Evolutionary conservation across 2,329 filamentous ascomycete genomes (phyloP), one percentile per base, ranked within the genome.

Genomic region (Ceratocystiopsis brevicomis): DNA sequence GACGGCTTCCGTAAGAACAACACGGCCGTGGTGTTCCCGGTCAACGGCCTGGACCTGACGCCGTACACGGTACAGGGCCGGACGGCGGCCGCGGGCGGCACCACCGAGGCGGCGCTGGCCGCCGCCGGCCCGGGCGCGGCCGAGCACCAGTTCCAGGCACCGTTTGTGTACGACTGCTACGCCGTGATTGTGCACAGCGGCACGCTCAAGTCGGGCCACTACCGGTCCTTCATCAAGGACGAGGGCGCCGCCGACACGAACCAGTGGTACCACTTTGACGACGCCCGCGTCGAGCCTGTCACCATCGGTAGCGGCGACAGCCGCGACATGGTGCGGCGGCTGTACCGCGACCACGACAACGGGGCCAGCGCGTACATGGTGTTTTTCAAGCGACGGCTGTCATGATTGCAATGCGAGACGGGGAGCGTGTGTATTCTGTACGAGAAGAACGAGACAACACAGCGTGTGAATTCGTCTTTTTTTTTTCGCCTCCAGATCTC

Each of bases 131-230:
- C n/a, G n/a, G n/a, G n/a, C 11, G 61, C 62, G 14, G 42, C 43
- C 14, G 48, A 47, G 17, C 38, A 46, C 12, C 43, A 42, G 32
- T 67, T 69, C 45, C 51, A 53, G 3, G 61, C 59, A 1, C 78
- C 81, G 0, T 85, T 81, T 54, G 63, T 66, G 6, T 98, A 95
- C 58, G 80, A 93, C 54, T 78, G 82, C 42, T 95, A 93, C 56
- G 88, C 78, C 2, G 80, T 95, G 8, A 73, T 92, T 43, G 69
- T 81, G 48, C 87, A 95, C 57, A 87, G 87, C 18, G 62, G 63
- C 1, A 75, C 68, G 1, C 65, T 81, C 42, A 71, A 73, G 35
- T 73, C 72, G 41, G 87, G 87, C 0, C 87, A 95, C 59, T 95
- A 95, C 57, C 78, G 79, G 43, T 71, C 77, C 4, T 76, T 81